phyloP scores from a whole-genome alignment of 257 asterid species.

The Plantago major region DNA sequence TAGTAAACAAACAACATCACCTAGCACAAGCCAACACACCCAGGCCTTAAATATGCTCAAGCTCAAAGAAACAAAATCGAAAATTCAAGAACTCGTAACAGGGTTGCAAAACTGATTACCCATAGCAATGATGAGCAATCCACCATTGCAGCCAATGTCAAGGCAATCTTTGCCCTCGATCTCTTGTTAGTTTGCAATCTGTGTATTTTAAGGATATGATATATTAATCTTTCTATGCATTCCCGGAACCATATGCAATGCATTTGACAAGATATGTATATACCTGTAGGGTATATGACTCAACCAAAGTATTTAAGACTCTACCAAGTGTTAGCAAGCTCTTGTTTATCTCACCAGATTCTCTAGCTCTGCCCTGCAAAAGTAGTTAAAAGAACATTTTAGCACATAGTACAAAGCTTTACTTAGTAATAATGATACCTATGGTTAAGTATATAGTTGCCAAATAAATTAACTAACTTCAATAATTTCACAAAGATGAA shows the following conservation, averaged over 20 bases:
- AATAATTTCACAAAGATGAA: slow-evolving; percentile 74
- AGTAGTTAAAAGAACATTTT: slow-evolving; percentile 11
- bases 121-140: slow-evolving; percentile 63
- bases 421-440: neutral
- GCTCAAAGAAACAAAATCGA: neutral
- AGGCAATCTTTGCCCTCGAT: slow-evolving; percentile 93
- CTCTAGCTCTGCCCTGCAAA: slow-evolving; percentile 98
- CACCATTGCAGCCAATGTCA: slow-evolving; percentile 95
- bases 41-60: neutral
- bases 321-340: slow-evolving; percentile 98
- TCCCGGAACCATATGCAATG: slow-evolving; percentile 2
- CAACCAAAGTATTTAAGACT: slow-evolving; percentile 90
- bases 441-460: neutral
- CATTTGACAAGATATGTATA: slow-evolving; percentile 7
- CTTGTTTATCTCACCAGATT: slow-evolving; percentile 99
- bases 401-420: neutral
- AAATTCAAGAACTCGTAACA: no score
- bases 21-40: no score
- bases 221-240: slow-evolving; percentile 14
- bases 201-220: slow-evolving; percentile 33
- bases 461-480: slow-evolving; percentile 15
- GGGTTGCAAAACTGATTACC: slow-evolving; percentile 35
- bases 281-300: slow-evolving; percentile 97
- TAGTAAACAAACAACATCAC: neutral
- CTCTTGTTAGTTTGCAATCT: slow-evolving; percentile 96